These are phyloP conservation scores for Cyclostephanos invisitatus DNA, from an alignment of 108 stramenopile species.

Conservation along the genomic window DNA sequence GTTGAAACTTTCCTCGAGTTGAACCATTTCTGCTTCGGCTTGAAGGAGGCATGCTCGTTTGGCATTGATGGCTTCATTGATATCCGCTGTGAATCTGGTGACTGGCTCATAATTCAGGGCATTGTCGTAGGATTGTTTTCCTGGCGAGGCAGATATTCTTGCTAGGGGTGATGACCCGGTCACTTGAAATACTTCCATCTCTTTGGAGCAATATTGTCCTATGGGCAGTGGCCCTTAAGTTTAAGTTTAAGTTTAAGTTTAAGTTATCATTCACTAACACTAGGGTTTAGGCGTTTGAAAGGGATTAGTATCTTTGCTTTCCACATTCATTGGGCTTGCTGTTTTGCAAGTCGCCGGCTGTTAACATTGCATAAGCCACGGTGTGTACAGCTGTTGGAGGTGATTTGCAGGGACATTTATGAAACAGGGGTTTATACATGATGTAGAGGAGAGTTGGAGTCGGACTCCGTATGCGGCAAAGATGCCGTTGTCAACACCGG, in stretches of 20 bases:
- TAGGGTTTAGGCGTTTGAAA: neutral
- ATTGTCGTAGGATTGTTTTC: neutral
- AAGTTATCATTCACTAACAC: too few species aligned
- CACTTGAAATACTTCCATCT: conserved; percentile 30
- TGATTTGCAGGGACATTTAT: too few species aligned
- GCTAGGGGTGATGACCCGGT: neutral
- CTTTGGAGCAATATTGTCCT: neutral
- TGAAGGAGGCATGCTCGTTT: conserved; percentile 10
- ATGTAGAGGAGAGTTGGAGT: too few species aligned
- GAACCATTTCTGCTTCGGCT: conserved; percentile 11
- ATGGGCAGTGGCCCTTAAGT: neutral
- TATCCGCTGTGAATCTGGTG: conserved; percentile 13
- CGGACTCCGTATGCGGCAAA: too few species aligned
- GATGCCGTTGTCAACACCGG: too few species aligned
- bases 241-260: too few species aligned
- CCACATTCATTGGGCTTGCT: too few species aligned
- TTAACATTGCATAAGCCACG: too few species aligned
- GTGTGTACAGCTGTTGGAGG: too few species aligned
- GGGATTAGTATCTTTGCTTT: too few species aligned
- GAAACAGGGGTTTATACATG: too few species aligned
- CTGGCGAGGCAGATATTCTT: neutral
- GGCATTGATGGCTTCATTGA: conserved; percentile 14
- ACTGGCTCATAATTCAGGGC: neutral
- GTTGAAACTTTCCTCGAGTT: conserved; percentile 25
- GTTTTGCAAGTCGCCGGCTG: too few species aligned